Evolutionary conservation across 768 basidiomycete species (phyloP).

Genomic region (Cystobasidium ongulense): DNA sequence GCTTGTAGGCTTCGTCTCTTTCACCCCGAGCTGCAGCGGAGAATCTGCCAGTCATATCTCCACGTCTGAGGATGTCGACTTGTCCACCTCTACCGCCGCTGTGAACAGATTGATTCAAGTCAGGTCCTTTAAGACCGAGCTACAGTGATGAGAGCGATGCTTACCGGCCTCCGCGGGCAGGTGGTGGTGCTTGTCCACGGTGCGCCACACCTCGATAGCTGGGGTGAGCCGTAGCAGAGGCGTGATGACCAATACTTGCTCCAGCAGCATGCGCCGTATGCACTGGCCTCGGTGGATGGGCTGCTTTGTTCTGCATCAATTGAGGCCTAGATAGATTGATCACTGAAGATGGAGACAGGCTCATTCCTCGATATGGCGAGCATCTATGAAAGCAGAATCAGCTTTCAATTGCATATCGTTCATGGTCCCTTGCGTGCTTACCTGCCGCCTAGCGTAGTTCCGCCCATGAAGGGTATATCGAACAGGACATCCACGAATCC

Average conservation of each 20-base stretch:
- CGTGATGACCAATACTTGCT: not conserved
- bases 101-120: not conserved
- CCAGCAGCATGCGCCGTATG: not conserved
- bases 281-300: not conserved
- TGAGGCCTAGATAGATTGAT: slow-evolving; percentile 67
- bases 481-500: slow-evolving; percentile 90
- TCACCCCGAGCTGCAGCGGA: not conserved
- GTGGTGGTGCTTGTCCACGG: not conserved
- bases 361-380: slow-evolving; percentile 82
- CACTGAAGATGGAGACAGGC: slow-evolving; percentile 76
- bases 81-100: not conserved
- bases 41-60: not conserved
- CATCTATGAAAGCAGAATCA: slow-evolving; percentile 53
- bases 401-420: not conserved
- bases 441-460: slow-evolving; percentile 75
- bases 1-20: not conserved
- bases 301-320: not conserved
- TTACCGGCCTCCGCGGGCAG: not conserved
- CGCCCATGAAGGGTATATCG: slow-evolving; percentile 93
- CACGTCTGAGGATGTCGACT: not conserved
- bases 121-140: not conserved
- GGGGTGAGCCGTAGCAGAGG: slow-evolving; percentile 6
- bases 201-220: slow-evolving; percentile 17
- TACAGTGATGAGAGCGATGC: not conserved
- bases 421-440: slow-evolving; percentile 44